Evolutionary conservation across 2,329 filamentous ascomycete genomes (phyloP), one percentile per base, ranked within the genome.

Genomic region (Alternaria longipes): DNA sequence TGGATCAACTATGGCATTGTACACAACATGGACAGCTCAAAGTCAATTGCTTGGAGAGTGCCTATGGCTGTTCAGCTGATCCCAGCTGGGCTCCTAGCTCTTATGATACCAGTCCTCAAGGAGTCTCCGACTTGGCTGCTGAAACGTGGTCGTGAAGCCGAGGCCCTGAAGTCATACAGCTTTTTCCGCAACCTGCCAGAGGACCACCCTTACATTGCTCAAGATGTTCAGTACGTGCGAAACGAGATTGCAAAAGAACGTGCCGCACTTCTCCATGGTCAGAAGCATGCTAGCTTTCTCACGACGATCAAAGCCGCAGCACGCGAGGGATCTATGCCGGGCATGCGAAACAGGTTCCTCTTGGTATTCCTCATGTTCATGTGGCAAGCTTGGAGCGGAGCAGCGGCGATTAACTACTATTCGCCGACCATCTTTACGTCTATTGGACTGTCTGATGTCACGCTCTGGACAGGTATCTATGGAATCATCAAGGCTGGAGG

Each of bases 11-110:
- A 81, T 49, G 75, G 73, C 5, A 76, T 80, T 26, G 75, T 78
- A 3, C 69, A 76, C 53, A 77, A 75, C 67, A 84, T 80, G 78
- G 66, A 72, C 36, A 80, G 59, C 81, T 84, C 40, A 2, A 74
- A 82, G 1, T 82, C 79, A n/a, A 78, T 75, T 2, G 87, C 89
- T 70, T 91, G 88, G 88, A 78, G 88, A 20, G 85, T 90, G 46
- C 89, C 89, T 1, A 87, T 86, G 45, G 83, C 78, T 3, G 65
- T 82, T n/a, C 81, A 83, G 58, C 70, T 82, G 1, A 71, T 82
- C 3, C 80, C 80, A 0, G 80, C 76, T n/a, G 69, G 75, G 1
- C 63, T 79, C 14, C 71, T 80, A 7, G 67, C 72, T 5, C 30
- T 74, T 4, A 74, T 77, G 58, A 75, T 77, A 18, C 68, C 72